Evolutionary conservation across 2,329 filamentous ascomycete species (phyloP).

Genomic region (Aspergillus tanneri): DNA sequence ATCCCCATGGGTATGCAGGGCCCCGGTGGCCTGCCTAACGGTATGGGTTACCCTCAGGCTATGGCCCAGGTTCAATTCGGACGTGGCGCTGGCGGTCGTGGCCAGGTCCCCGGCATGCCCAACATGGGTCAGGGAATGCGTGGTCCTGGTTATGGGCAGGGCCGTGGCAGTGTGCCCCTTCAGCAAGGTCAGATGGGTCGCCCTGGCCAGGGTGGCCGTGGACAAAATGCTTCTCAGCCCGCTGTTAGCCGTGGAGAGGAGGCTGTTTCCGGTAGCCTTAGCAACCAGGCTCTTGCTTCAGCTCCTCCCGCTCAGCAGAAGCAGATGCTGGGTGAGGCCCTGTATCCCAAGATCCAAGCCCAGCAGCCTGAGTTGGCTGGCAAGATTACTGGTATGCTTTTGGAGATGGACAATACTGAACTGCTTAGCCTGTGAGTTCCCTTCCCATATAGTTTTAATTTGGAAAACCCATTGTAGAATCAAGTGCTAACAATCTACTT

Average conservation of each 20-base stretch:
- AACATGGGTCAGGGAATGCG: conserved; percentile 55
- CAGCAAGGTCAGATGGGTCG: conserved; percentile 40
- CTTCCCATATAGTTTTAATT: not conserved
- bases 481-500: conserved; percentile 12
- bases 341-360: conserved; percentile 97
- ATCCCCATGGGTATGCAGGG: conserved; percentile 59
- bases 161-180: conserved; percentile 46
- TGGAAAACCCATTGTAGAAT: not conserved
- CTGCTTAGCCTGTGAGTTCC: conserved; percentile 86
- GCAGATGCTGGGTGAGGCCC: conserved; percentile 95
- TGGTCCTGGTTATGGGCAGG: conserved; percentile 46
- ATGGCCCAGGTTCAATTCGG: conserved; percentile 77
- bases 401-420: conserved; percentile 98
- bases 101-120: conserved; percentile 67
- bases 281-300: conserved; percentile 52
- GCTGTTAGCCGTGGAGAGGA: conserved; percentile 43
- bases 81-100: conserved; percentile 68
- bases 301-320: conserved; percentile 78
- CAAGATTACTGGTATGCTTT: conserved; percentile 99
- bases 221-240: conserved; percentile 39
- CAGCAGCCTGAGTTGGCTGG: conserved; percentile 94
- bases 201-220: conserved; percentile 44
- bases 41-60: conserved; percentile 75
- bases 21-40: conserved; percentile 73
- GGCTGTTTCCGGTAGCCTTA: conserved; percentile 44